These are phyloP conservation scores for Orbilia brochopaga DNA, from an alignment of 2,329 filamentous ascomycete species.

Conservation along the genomic window DNA sequence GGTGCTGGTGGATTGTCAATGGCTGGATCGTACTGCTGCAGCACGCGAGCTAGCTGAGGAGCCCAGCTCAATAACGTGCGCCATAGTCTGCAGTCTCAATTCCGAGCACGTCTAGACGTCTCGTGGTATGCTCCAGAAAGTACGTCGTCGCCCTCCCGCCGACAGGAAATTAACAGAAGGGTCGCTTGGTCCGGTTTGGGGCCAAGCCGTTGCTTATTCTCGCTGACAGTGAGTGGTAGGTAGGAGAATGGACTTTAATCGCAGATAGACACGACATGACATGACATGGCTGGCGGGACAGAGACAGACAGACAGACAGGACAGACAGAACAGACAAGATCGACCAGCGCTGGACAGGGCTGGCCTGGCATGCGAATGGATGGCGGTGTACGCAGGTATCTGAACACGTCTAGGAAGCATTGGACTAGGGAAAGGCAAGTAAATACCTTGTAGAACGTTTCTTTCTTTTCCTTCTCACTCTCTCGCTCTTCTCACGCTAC, in stretches of 20 bases:
- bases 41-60: too few relatives aligned
- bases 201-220: conserved; percentile 32
- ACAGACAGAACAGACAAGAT: conserved; percentile 10
- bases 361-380: neutral
- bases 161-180: conserved; percentile 48
- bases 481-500: conserved; percentile 1
- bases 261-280: conserved; percentile 6
- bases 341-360: too few relatives aligned
- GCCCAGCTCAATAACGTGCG: too few relatives aligned
- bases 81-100: neutral
- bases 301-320: conserved; percentile 16
- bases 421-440: conserved; percentile 16
- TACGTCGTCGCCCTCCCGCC: neutral
- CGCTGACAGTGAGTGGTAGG: conserved; percentile 11
- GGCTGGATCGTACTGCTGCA: neutral
- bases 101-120: conserved; percentile 2
- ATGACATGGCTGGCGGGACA: conserved; percentile 1
- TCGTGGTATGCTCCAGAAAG: neutral
- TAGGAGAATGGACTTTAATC: neutral
- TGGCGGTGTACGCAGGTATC: conserved; percentile 1
- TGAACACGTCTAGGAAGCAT: conserved; percentile 14
- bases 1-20: neutral
- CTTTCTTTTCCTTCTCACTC: conserved; percentile 12
- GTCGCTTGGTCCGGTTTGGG: conserved; percentile 16
- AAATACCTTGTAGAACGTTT: conserved; percentile 42